Conservation (phyloP, 371 early-diverging fungal genomes). For the Apophysomyces ossiformis region DNA sequence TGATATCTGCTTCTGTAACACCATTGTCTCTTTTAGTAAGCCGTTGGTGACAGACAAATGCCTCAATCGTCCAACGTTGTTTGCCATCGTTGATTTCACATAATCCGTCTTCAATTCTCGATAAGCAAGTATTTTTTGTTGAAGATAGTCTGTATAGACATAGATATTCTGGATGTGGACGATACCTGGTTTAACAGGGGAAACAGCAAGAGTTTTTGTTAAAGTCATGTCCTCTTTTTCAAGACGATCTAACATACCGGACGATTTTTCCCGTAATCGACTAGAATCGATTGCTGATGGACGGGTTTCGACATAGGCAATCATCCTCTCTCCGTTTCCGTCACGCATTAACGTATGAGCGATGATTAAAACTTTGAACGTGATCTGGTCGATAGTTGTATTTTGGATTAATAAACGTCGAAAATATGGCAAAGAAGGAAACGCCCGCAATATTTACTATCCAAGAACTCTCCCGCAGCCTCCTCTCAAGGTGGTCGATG, state of each 20-base stretch:
- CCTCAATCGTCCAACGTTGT: slow-evolving; percentile 55
- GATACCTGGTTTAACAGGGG: slow-evolving; percentile 11
- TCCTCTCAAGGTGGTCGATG: slow-evolving; percentile 59
- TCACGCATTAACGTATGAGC: slow-evolving; percentile 86
- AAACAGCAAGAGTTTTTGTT: neutral
- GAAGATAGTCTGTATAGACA: slow-evolving; percentile 81
- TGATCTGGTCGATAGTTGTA: slow-evolving; percentile 56
- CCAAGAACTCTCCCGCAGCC: slow-evolving; percentile 78
- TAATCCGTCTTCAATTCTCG: slow-evolving; percentile 80
- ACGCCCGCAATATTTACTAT: slow-evolving; percentile 55
- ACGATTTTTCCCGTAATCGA: slow-evolving; percentile 66
- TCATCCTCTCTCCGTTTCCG: slow-evolving; percentile 73
- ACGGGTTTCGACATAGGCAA: slow-evolving; percentile 69
- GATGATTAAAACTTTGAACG: slow-evolving; percentile 85
- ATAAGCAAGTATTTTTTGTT: slow-evolving; percentile 79
- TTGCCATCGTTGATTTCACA: slow-evolving; percentile 35
- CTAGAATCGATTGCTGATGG: slow-evolving; percentile 64
- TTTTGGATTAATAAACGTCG: neutral
- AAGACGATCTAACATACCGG: slow-evolving; percentile 32
- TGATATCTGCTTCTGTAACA: slow-evolving; percentile 80
- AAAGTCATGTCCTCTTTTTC: neutral
- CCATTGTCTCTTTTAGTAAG: slow-evolving; percentile 73
- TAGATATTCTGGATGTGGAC: slow-evolving; percentile 80
- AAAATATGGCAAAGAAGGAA: slow-evolving; percentile 11
- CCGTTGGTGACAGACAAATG: slow-evolving; percentile 65